phyloP scores from a whole-genome alignment of 2,329 filamentous ascomycete species.

The Paraconiothyrium sp. region DNA sequence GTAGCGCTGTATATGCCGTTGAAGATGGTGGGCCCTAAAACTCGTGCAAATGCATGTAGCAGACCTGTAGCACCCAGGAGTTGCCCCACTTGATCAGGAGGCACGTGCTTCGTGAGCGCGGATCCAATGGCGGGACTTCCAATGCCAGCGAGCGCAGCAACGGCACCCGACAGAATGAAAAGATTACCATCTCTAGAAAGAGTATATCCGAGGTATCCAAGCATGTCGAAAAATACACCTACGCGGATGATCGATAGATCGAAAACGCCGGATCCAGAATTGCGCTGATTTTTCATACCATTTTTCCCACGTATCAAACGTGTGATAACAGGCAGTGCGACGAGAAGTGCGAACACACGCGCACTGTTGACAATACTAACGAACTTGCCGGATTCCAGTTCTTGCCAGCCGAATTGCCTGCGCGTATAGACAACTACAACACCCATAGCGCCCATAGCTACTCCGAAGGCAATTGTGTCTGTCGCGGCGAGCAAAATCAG shows the following conservation, averaged over 20 bases:
- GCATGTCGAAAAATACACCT: constrained; percentile 77
- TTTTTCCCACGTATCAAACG: constrained; percentile 73
- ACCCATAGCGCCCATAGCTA: constrained; percentile 81
- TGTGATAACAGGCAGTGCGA: constrained; percentile 79
- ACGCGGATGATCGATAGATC: constrained; percentile 81
- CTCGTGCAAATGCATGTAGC: constrained; percentile 81
- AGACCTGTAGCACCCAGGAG: constrained; percentile 89
- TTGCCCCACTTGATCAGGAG: constrained; percentile 81
- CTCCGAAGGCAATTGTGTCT: constrained; percentile 83
- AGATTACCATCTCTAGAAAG: constrained; percentile 68
- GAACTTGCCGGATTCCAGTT: constrained; percentile 80
- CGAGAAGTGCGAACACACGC: constrained; percentile 78
- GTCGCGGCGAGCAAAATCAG: constrained; percentile 81
- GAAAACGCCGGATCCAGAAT: constrained; percentile 74
- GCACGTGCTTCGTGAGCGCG: constrained; percentile 89
- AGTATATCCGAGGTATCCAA: constrained; percentile 80
- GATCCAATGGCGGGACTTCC: constrained; percentile 86
- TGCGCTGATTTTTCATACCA: constrained; percentile 49
- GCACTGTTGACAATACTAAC: constrained; percentile 80
- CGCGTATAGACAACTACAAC: constrained; percentile 86
- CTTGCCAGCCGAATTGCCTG: constrained; percentile 83
- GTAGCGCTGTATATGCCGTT: constrained; percentile 87
- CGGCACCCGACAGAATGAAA: constrained; percentile 76
- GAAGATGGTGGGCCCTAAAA: constrained; percentile 83
- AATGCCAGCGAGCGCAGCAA: constrained; percentile 83